phyloP scores from a whole-genome alignment of 257 asterid genomes.

The Ehretia macrophylla region DNA sequence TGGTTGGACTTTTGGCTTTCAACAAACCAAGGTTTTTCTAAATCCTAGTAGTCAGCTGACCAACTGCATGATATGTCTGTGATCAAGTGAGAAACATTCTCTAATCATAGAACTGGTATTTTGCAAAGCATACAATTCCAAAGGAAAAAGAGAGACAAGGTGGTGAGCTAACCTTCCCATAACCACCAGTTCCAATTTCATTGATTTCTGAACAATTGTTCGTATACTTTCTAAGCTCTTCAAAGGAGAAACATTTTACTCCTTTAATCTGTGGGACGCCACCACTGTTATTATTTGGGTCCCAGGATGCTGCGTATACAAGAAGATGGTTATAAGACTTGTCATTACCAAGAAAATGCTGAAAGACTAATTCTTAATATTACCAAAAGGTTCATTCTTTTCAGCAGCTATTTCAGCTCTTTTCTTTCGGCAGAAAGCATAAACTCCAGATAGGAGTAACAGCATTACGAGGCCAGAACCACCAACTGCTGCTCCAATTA shows the following conservation, averaged over 20 bases:
- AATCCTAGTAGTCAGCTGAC: no score
- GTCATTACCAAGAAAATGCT: not conserved
- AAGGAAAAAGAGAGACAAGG: not conserved
- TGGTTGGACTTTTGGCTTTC: no score
- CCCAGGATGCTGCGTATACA: slow-evolving; percentile 69
- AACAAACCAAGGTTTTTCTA: no score
- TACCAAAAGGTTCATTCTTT: slow-evolving; percentile 82
- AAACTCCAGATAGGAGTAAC: slow-evolving; percentile 53
- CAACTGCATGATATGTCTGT: no score
- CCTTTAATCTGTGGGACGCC: slow-evolving; percentile 81
- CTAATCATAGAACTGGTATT: no score
- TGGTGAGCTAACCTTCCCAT: slow-evolving; percentile 65
- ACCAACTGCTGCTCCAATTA: slow-evolving; percentile 72
- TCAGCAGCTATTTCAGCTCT: slow-evolving; percentile 66
- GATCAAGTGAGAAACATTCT: no score
- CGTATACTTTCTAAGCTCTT: slow-evolving; percentile 71
- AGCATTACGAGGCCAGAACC: slow-evolving; percentile 46
- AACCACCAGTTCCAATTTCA: slow-evolving; percentile 74
- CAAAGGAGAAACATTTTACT: slow-evolving; percentile 61
- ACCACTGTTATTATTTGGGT: slow-evolving; percentile 53
- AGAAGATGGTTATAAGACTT: slow-evolving; percentile 9
- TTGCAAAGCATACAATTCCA: no score
- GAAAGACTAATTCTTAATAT: slow-evolving; percentile 4
- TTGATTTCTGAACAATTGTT: slow-evolving; percentile 61
- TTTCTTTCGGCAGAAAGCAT: slow-evolving; percentile 68